Base-by-base conservation (phyloP, 768 basidiomycete genomes). In the Tephrocybe sp. region DNA sequence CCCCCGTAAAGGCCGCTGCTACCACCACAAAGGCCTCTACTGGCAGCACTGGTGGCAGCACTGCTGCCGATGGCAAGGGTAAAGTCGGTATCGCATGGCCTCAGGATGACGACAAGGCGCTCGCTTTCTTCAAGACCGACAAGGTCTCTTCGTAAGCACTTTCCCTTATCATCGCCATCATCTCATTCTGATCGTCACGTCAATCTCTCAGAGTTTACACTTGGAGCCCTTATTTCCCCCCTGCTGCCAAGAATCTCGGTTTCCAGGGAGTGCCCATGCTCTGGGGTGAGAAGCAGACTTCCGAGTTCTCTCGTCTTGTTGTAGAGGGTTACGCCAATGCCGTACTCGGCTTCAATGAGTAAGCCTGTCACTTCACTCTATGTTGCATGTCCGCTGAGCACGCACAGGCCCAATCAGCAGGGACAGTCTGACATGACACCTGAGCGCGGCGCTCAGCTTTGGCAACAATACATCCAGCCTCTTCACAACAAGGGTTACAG, bases 271-370 rank as follows among this genome's bases (percentile, higher is more conserved):
- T 79, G 30, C 78, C 86, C 18, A 87, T 88, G 86, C 65, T 90
- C 1, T 93, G 88, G 89, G 84, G 86, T 54, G 57, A 64, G 6
- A 73, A 77, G 24, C 75, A 87, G 48, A 62, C 75, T 21, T 54
- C 47, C 6, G 72, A 78, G 14, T 87, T 88, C 65, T 57, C 72
- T 50, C 63, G 62, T 2, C 51, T 69, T 37, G 78, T 85, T 25
- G 68, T 74, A 42, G 55, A 65, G 14, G 82, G 81, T 33, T 83
- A 86, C 59, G 78, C 83, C 47, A 58, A 68, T 20, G 60, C 61
- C 47, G 80, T 75, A 34, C 57, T 88, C 18, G 86, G 83, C 47
- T 68, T 78, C 63, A 97, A 96, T 61, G 93, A 93, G 93, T 92
- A 52, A 10, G 83, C 12, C 24, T 7, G 30, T 10, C 0, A 8